phyloP scores from a whole-genome alignment of 768 basidiomycete genomes.

The Lactarius psammicola region DNA sequence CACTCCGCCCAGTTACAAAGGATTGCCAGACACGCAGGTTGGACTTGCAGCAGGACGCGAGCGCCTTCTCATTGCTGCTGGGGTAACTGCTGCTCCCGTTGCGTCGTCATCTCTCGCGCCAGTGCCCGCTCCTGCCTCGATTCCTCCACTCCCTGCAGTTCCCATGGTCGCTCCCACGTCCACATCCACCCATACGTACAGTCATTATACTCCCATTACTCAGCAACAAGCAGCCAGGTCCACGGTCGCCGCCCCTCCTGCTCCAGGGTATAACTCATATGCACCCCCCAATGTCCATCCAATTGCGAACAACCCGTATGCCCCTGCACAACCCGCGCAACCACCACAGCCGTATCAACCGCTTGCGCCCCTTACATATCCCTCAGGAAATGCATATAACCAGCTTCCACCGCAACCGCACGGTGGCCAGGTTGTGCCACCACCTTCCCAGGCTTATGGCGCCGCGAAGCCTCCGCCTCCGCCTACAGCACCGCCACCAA shows the following conservation, averaged over 20 bases:
- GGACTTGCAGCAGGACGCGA: conserved; percentile 47
- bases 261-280: conserved; percentile 29
- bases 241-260: conserved; percentile 22
- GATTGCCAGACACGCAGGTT: conserved; percentile 44
- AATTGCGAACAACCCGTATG: conserved; percentile 30
- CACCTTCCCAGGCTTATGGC: conserved; percentile 45
- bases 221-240: conserved; percentile 31
- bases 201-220: conserved; percentile 29
- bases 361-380: conserved; percentile 11
- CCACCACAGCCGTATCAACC: conserved; percentile 20
- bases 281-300: conserved; percentile 22
- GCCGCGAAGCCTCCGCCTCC: conserved; percentile 45
- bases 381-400: conserved; percentile 18
- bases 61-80: conserved; percentile 45
- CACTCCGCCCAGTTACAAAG: conserved; percentile 77
- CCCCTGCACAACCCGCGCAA: conserved; percentile 24
- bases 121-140: conserved; percentile 23
- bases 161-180: conserved; percentile 27
- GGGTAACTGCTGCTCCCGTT: conserved; percentile 32
- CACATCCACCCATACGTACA: conserved; percentile 16
- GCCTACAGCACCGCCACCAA: conserved; percentile 53
- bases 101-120: conserved; percentile 31
- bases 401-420: conserved; percentile 39
- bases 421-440: conserved; percentile 36
- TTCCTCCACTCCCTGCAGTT: conserved; percentile 29